Percentiles rank a stretch among this genome's conserved stretches.
These are phyloP conservation scores for Pistacia atlantica DNA, from an alignment of 345 rosid species.

Conservation along the genomic window DNA sequence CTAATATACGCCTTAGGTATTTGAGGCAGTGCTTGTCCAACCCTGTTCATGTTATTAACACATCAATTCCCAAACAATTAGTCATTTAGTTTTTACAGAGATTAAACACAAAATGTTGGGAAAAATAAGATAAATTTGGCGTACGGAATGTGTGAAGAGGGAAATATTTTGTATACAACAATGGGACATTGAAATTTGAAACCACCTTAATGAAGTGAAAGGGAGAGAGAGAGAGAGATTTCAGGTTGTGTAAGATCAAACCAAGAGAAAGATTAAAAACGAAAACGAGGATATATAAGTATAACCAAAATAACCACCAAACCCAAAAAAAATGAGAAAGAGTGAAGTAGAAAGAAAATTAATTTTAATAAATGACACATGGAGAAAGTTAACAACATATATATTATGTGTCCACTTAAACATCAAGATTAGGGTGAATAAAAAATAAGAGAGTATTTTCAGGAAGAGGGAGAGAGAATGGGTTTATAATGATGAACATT, in stretches of 20 bases:
- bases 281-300: neutral
- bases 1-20: conserved; percentile 45
- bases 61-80: neutral
- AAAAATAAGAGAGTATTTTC: too few relatives aligned
- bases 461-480: neutral
- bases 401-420: too few relatives aligned
- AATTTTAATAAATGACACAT: too few relatives aligned
- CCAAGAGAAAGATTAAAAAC: neutral
- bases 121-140: neutral
- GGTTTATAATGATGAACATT: conserved; percentile 7
- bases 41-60: conserved; percentile 16
- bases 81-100: too few relatives aligned
- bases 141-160: neutral
- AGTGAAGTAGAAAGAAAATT: too few relatives aligned
- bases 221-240: neutral
- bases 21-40: conserved; percentile 40
- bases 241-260: neutral
- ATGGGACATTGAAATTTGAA: too few relatives aligned
- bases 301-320: neutral
- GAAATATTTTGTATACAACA: too few relatives aligned
- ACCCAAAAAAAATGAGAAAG: neutral
- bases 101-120: too few relatives aligned
- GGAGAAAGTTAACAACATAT: too few relatives aligned
- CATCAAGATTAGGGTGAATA: neutral
- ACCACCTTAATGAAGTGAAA: neutral